These are phyloP conservation scores for Fraxinus cuspidata DNA, from an alignment of 257 asterid species.

Conservation along the genomic window DNA sequence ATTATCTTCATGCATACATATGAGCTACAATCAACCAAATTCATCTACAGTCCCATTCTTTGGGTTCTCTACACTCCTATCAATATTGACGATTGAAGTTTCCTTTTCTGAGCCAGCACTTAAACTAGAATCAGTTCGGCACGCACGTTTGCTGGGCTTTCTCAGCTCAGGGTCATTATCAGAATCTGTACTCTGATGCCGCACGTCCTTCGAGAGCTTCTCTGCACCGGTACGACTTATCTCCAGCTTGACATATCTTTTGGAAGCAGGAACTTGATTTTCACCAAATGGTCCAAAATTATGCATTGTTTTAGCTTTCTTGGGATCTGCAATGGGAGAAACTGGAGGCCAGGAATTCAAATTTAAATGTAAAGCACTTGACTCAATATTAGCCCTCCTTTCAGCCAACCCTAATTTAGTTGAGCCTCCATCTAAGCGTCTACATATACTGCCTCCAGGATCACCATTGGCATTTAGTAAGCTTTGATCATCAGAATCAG, in stretches of 20 bases:
- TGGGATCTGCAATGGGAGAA: conserved; percentile 41
- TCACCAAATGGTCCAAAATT: conserved; percentile 39
- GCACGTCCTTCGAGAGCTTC: conserved; percentile 29
- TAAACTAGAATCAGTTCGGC: conserved; percentile 26
- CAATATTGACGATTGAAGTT: conserved; percentile 25
- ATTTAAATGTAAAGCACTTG: conserved; percentile 34
- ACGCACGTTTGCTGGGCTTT: conserved; percentile 51
- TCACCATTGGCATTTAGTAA: conserved; percentile 22
- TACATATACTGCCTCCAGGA: conserved; percentile 27
- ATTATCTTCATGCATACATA: not conserved
- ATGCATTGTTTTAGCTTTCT: conserved; percentile 23
- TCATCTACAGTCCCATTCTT: conserved; percentile 17
- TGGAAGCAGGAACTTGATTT: conserved; percentile 30
- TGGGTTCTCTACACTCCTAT: conserved; percentile 31
- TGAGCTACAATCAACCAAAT: conserved; percentile 13
- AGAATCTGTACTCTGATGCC: conserved; percentile 21
- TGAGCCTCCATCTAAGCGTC: conserved; percentile 34
- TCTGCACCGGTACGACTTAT: conserved; percentile 16
- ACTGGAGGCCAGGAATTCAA: conserved; percentile 49
- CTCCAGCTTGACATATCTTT: conserved; percentile 23
- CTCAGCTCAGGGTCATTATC: conserved; percentile 24
- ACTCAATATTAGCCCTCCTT: conserved; percentile 23
- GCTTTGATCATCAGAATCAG: conserved; percentile 33
- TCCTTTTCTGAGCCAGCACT: conserved; percentile 30
- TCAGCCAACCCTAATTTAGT: conserved; percentile 23